phyloP scores from a whole-genome alignment of 78 protist species.

The Emiliania huxleyi region DNA sequence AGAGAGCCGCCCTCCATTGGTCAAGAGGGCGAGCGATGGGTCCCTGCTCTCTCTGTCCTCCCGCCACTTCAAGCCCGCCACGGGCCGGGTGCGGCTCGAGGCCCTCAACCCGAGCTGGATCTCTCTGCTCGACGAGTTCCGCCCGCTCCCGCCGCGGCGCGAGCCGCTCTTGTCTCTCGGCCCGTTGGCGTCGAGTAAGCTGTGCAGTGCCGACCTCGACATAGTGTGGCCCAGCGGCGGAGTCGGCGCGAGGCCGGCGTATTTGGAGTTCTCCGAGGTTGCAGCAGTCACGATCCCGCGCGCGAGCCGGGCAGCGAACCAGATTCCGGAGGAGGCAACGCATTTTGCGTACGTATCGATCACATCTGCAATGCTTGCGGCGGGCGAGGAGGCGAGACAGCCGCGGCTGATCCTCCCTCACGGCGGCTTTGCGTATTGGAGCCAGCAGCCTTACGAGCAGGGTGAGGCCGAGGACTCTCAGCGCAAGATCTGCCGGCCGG shows the following conservation, averaged over 20 bases:
- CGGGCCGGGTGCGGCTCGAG: neutral
- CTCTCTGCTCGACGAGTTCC: neutral
- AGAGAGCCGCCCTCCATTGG: no score
- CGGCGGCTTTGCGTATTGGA: neutral
- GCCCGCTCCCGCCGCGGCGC: neutral
- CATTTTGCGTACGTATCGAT: neutral
- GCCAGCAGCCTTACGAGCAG: neutral
- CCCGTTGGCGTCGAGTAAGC: neutral
- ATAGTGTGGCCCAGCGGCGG: neutral
- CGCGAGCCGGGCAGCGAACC: neutral
- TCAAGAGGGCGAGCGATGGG: no score
- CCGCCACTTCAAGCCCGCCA: no score
- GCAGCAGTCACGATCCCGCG: neutral
- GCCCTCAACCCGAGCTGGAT: neutral
- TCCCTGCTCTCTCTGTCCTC: no score
- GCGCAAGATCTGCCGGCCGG: neutral
- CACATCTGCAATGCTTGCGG: no score
- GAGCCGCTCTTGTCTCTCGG: neutral
- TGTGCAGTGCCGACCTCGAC: neutral
- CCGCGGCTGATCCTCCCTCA: neutral
- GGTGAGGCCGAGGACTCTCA: neutral
- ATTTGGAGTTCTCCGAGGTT: no score
- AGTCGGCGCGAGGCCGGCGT: no score
- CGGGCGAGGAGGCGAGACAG: no score
- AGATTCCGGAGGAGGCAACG: neutral